Evolutionary conservation across 805 yeast genomes (phyloP).

Genomic region (Candida insectalens): DNA sequence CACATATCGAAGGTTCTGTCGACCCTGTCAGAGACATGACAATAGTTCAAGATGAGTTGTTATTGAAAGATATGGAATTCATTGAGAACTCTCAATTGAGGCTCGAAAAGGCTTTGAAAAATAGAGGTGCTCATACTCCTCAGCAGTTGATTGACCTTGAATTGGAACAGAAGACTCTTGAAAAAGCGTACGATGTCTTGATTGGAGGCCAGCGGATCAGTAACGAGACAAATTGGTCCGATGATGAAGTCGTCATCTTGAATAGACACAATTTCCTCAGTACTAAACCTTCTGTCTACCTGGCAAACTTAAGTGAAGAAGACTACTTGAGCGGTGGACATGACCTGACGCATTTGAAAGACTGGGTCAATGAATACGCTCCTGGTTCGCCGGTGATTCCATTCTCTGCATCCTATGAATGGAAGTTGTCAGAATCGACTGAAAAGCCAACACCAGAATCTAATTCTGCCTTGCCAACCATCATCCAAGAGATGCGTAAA

Average conservation of each 20-base stretch:
- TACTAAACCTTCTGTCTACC: conserved; percentile 91
- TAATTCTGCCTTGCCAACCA: conserved; percentile 71
- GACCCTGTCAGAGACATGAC: conserved; percentile 56
- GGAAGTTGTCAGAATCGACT: conserved; percentile 21
- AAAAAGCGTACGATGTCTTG: conserved; percentile 63
- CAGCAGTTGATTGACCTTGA: conserved; percentile 53
- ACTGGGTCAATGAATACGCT: conserved; percentile 83
- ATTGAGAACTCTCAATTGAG: conserved; percentile 52
- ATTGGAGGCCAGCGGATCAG: conserved; percentile 84
- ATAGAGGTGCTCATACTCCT: conserved; percentile 80
- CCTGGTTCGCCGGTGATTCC: conserved; percentile 49
- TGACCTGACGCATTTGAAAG: conserved; percentile 56
- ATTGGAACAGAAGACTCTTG: conserved; percentile 73
- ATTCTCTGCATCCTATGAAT: conserved; percentile 25
- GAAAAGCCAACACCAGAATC: conserved; percentile 15
- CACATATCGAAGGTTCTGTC: conserved; percentile 55
- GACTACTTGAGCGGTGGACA: conserved; percentile 64
- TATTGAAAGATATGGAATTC: conserved; percentile 58
- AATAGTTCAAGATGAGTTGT: conserved; percentile 55
- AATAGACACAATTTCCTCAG: conserved; percentile 82
- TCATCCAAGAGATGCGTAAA: conserved; percentile 79
- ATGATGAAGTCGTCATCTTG: conserved; percentile 85
- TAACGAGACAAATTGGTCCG: conserved; percentile 70
- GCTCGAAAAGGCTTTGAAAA: conserved; percentile 68
- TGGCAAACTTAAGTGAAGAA: conserved; percentile 80